Base-by-base conservation (phyloP, 2,329 filamentous ascomycete genomes). In the Apiospora marii region DNA sequence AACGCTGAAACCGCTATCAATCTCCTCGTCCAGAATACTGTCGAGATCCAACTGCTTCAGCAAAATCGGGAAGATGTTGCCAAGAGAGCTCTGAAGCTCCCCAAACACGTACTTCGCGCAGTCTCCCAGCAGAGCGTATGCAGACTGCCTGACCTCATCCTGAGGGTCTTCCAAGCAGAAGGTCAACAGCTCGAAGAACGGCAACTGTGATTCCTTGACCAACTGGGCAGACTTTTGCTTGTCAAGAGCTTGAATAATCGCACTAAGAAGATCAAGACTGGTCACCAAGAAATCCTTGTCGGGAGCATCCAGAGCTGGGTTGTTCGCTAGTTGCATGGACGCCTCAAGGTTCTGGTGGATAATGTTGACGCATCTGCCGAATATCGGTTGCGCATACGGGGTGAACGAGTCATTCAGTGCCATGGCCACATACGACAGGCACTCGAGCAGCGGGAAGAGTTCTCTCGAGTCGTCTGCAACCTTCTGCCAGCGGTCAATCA, bases 281-380 rank as follows among this genome's bases (percentile, higher is more conserved):
- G 96, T 98, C 68, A 99, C 93, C 74, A 98, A 86, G 84, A 98
- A 99, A 83, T 99, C 96, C 85, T 98, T 98, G 83, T 98, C 95
- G 0, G 96, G 96, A 69, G 90, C 87, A 72, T 98, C 95, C 51
- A 93, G 83, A 12, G 86, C 85, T 5, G 89, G 85, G 79, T 96
- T 93, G 76, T 89, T 90, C 61, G 88, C 88, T 6, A 93, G 92
- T 8, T 90, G 89, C 72, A 95, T 83, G 69, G 92, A 92, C 76
- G 96, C 93, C 82, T 98, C 92, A 43, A 99, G 87, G 78, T 98
- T 98, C 78, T 92, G 89, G 80, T 97, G 95, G 77, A 99, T 96
- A 78, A 99, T 95, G 82, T 92, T 92, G 80, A 96, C 92, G 81
- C 96, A 98, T 75, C 96, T 91, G 71, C 88, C 86, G 84, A 98